Evolutionary conservation across 192 early-diverging fungal species (phyloP).

Genomic region (Entrophospora sp.): DNA sequence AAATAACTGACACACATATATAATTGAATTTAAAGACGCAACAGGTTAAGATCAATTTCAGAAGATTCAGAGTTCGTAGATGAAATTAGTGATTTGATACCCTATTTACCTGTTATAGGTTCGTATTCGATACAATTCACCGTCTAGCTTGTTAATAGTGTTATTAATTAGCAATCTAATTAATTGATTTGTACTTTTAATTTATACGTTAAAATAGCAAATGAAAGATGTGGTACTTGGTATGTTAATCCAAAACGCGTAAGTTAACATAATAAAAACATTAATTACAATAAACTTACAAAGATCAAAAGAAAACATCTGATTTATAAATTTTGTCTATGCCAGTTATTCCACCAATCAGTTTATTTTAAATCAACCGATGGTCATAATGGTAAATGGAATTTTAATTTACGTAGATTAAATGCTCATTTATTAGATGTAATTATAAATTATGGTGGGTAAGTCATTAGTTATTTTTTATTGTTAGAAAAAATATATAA

Average conservation of each 20-base stretch:
- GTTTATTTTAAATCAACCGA: slow-evolving; percentile 95
- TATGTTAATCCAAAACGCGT: slow-evolving; percentile 64
- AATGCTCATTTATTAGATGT: slow-evolving; percentile 65
- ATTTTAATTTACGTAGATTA: slow-evolving; percentile 70
- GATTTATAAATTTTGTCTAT: neutral
- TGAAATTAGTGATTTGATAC: slow-evolving; percentile 43
- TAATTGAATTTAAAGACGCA: slow-evolving; percentile 38
- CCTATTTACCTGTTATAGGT: slow-evolving; percentile 53
- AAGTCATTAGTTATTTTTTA: neutral
- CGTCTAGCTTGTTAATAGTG: neutral
- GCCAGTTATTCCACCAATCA: slow-evolving; percentile 35
- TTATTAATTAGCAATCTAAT: neutral
- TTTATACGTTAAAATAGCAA: slow-evolving; percentile 35
- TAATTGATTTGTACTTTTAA: neutral
- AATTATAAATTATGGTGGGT: slow-evolving; percentile 51
- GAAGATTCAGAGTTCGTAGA: slow-evolving; percentile 69
- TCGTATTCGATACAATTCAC: neutral
- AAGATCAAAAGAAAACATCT: too few species aligned
- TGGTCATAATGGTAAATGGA: slow-evolving; percentile 80
- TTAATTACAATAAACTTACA: neutral
- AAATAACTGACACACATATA: neutral
- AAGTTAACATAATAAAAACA: neutral
- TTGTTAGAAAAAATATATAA: neutral
- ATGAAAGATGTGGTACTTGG: slow-evolving; percentile 85
- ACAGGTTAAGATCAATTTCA: slow-evolving; percentile 69